phyloP scores from a whole-genome alignment of 2,329 filamentous ascomycete genomes.

The Scedosporium dehoogii region DNA sequence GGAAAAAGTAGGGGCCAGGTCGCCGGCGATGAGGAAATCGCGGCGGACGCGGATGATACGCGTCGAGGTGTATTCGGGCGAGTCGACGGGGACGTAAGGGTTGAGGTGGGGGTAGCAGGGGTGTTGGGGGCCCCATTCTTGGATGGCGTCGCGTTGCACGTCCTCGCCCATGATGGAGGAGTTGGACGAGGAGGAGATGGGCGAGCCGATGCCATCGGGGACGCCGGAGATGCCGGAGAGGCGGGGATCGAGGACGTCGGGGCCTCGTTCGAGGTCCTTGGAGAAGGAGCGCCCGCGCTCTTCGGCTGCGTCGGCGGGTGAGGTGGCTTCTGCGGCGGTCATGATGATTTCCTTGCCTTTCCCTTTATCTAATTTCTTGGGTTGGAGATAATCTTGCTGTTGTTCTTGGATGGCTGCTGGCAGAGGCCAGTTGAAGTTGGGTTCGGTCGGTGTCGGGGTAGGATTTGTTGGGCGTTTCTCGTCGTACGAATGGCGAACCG shows the following conservation, averaged over 20 bases:
- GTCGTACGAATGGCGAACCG: constrained; percentile 45
- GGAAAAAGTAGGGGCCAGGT: constrained; percentile 85
- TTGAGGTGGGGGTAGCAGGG: constrained; percentile 93
- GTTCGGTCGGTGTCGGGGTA: constrained; percentile 14
- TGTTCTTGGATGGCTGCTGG: background rate
- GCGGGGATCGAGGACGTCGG: constrained; percentile 29
- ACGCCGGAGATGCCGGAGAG: constrained; percentile 35
- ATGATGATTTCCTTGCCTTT: constrained; percentile 41
- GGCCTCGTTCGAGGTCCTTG: constrained; percentile 46
- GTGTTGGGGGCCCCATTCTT: constrained; percentile 87
- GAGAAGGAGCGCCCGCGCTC: constrained; percentile 27
- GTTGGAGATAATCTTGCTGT: constrained; percentile 6
- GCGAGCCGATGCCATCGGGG: constrained; percentile 42
- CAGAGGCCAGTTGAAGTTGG: constrained; percentile 2
- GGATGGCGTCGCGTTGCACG: constrained; percentile 56
- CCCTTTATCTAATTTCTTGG: constrained; percentile 33
- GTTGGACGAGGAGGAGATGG: constrained; percentile 45
- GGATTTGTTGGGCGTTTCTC: constrained; percentile 29
- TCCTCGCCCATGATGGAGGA: constrained; percentile 56
- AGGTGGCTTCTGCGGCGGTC: constrained; percentile 10
- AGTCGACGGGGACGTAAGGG: constrained; percentile 73
- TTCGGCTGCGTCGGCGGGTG: constrained; percentile 16
- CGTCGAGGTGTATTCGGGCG: constrained; percentile 64
- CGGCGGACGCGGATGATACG: constrained; percentile 84
- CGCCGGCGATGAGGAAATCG: constrained; percentile 84